Evolutionary conservation across 768 basidiomycete genomes (phyloP).

Genomic region (Rubroboletus satanas): DNA sequence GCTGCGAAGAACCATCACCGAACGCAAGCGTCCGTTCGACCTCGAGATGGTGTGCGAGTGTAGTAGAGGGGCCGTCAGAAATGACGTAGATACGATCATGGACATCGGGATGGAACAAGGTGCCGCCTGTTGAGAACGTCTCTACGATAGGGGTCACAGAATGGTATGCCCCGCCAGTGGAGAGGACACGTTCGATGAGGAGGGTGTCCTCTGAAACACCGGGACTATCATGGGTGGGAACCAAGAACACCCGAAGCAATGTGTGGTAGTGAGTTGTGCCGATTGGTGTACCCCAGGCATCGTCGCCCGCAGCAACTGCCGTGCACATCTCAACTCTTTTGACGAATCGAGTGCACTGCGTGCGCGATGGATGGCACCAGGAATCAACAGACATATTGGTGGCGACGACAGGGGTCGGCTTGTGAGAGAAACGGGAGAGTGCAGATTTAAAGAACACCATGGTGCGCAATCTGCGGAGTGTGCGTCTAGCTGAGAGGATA

Average conservation of each 20-base stretch:
- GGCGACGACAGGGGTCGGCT: not conserved
- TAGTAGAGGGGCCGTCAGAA: not conserved
- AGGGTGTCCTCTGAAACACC: not conserved
- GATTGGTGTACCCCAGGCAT: not conserved
- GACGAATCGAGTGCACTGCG: conserved; percentile 2
- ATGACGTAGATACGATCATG: conserved; percentile 8
- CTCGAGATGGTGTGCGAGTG: not conserved
- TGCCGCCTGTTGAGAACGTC: not conserved
- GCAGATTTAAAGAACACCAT: conserved; percentile 4
- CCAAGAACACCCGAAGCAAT: conserved; percentile 4
- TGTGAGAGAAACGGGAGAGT: not conserved
- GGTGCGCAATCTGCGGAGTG: not conserved
- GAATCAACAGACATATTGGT: conserved; percentile 1
- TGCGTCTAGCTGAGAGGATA: not conserved
- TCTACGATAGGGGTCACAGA: conserved; percentile 1
- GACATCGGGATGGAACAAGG: conserved; percentile 7
- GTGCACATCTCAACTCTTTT: conserved; percentile 13
- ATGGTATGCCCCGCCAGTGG: conserved; percentile 1
- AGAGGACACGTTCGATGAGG: conserved; percentile 17
- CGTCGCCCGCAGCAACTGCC: not conserved
- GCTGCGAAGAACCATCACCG: not conserved
- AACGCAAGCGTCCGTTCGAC: conserved; percentile 12
- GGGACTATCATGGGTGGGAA: not conserved
- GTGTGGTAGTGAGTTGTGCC: conserved; percentile 3
- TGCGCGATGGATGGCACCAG: not conserved